Percentiles rank a stretch among this genome's conserved stretches.
phyloP scores from a whole-genome alignment of 2,329 filamentous ascomycete species.

The Fusarium clavum region DNA sequence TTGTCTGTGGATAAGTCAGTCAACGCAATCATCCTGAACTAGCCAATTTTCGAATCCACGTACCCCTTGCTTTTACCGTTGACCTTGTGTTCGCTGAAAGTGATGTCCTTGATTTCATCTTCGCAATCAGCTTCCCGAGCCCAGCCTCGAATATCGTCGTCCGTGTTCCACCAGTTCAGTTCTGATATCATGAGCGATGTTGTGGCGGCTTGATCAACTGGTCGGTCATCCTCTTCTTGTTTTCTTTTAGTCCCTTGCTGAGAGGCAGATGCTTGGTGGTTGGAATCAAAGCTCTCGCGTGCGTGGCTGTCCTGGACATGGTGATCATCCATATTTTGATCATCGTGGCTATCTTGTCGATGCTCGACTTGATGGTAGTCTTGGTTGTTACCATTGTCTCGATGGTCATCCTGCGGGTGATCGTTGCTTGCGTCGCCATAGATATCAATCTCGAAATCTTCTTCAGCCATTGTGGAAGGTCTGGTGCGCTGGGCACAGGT shows the following conservation, averaged over 20 bases:
- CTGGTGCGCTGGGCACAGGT: slow-evolving; percentile 29
- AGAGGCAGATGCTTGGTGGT: slow-evolving; percentile 53
- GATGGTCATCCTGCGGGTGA: slow-evolving; percentile 54
- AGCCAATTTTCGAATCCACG: neutral
- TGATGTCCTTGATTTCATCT: slow-evolving; percentile 88
- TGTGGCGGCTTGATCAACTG: slow-evolving; percentile 69
- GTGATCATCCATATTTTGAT: slow-evolving; percentile 56
- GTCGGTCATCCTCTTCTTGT: slow-evolving; percentile 67
- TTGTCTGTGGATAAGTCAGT: slow-evolving; percentile 59
- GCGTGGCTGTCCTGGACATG: slow-evolving; percentile 55
- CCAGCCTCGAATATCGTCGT: slow-evolving; percentile 94
- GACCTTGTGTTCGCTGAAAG: slow-evolving; percentile 98
- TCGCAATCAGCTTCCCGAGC: slow-evolving; percentile 82
- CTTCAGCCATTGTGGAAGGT: slow-evolving; percentile 69
- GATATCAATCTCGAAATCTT: slow-evolving; percentile 79
- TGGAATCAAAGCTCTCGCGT: slow-evolving; percentile 53
- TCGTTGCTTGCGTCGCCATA: slow-evolving; percentile 70
- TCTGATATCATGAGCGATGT: slow-evolving; percentile 88
- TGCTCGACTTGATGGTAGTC: slow-evolving; percentile 46
- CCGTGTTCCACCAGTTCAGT: slow-evolving; percentile 95
- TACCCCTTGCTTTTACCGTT: slow-evolving; percentile 99
- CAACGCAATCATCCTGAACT: neutral
- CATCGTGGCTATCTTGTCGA: slow-evolving; percentile 48
- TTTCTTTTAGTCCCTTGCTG: slow-evolving; percentile 70
- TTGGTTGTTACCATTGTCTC: slow-evolving; percentile 45